Percentiles rank a stretch among this genome's conserved stretches.
These are phyloP conservation scores for Ophiostoma angusticollis DNA, from an alignment of 2,329 filamentous ascomycete species.

Conservation along the genomic window DNA sequence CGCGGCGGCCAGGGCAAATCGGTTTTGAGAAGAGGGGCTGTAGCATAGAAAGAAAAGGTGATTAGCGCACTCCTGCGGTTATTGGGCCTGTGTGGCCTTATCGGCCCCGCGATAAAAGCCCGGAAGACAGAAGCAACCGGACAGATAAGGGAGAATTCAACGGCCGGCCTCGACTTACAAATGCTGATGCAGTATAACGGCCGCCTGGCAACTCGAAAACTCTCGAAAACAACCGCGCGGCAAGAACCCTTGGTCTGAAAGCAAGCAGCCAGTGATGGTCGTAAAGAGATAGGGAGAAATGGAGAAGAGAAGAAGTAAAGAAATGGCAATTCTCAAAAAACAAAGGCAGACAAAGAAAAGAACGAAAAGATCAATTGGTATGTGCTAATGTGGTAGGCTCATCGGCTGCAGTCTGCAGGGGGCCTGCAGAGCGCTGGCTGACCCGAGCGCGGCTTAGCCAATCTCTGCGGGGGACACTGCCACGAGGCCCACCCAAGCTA, in stretches of 20 bases:
- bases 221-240: too few relatives aligned
- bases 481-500: background rate
- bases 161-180: too few relatives aligned
- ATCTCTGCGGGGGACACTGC: slow-evolving; percentile 6
- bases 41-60: background rate
- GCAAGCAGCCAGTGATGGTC: too few relatives aligned
- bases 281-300: too few relatives aligned
- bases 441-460: slow-evolving; percentile 3
- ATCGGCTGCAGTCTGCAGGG: too few relatives aligned
- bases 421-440: background rate
- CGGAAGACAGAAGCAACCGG: background rate
- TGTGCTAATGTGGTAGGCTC: too few relatives aligned
- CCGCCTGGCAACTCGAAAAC: too few relatives aligned
- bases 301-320: too few relatives aligned
- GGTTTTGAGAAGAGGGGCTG: background rate
- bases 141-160: too few relatives aligned
- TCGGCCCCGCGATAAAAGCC: slow-evolving; percentile 2
- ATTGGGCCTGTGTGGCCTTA: slow-evolving; percentile 1
- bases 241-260: too few relatives aligned
- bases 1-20: background rate
- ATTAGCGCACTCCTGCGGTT: background rate
- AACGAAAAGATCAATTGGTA: background rate
- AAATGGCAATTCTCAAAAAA: too few relatives aligned
- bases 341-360: background rate
- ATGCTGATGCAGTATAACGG: too few relatives aligned